Conservation (phyloP, 345 rosid genomes). For the Leavenworthia alabamica region DNA sequence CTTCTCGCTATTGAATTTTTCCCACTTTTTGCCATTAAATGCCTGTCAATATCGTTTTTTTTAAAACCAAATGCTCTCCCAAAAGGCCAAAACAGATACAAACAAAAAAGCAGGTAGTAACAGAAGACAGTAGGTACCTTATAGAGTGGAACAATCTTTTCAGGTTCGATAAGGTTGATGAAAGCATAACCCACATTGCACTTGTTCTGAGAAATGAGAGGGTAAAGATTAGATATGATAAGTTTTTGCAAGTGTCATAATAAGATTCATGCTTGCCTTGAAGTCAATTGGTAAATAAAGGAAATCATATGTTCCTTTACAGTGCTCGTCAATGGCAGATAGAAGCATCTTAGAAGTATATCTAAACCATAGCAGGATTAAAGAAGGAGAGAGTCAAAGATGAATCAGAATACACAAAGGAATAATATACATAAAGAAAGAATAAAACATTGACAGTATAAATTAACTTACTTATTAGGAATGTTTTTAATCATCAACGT, state of each 20-base stretch:
- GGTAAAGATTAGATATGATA: neutral
- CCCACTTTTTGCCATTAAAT: slow-evolving; percentile 88
- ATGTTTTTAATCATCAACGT: slow-evolving; percentile 97
- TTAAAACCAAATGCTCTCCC: slow-evolving; percentile 5
- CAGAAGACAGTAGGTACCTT: slow-evolving; percentile 43
- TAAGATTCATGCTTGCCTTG: slow-evolving; percentile 44
- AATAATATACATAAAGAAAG: neutral
- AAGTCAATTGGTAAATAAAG: slow-evolving; percentile 78
- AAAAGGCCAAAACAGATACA: neutral
- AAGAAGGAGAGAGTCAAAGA: neutral
- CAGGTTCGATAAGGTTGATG: slow-evolving; percentile 75
- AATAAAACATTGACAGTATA: neutral
- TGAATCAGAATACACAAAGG: neutral
- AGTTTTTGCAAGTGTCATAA: neutral
- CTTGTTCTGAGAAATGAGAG: slow-evolving; percentile 57
- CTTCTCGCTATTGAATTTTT: slow-evolving; percentile 85
- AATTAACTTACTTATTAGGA: slow-evolving; percentile 75
- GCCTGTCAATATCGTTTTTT: slow-evolving; percentile 44
- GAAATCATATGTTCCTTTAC: slow-evolving; percentile 72
- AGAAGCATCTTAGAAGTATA: slow-evolving; percentile 83
- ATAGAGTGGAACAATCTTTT: slow-evolving; percentile 62
- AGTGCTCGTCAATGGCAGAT: slow-evolving; percentile 72
- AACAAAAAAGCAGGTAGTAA: neutral
- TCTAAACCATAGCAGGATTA: slow-evolving; percentile 29
- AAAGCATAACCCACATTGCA: slow-evolving; percentile 95